A percentile compares a stretch with the other conserved stretches of the same genome.
Evolutionary conservation across 2,329 filamentous ascomycete species (phyloP).

Genomic region (Fusarium udum): DNA sequence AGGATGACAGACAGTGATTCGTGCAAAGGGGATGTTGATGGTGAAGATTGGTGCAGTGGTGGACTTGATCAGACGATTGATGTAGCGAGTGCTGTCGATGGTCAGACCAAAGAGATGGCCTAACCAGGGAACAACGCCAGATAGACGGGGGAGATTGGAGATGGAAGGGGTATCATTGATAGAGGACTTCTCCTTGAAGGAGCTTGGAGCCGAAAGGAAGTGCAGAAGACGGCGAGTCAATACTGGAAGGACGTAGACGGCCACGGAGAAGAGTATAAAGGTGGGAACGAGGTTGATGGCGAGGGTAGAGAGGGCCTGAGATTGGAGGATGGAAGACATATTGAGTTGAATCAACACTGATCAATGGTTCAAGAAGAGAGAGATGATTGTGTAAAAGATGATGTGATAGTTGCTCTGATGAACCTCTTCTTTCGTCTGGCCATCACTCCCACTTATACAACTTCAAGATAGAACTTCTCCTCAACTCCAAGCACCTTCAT

Average conservation of each 20-base stretch:
- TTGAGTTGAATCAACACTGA: background rate
- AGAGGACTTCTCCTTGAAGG: conserved; percentile 9
- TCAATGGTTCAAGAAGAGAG: background rate
- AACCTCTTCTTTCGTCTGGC: background rate
- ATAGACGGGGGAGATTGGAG: conserved; percentile 35
- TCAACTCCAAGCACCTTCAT: background rate
- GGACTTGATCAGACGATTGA: conserved; percentile 40
- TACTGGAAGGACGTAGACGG: conserved; percentile 8
- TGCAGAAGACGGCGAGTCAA: conserved; percentile 1
- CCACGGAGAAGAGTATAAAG: background rate
- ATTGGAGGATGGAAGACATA: background rate
- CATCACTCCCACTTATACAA: conserved; percentile 9
- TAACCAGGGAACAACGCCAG: conserved; percentile 37
- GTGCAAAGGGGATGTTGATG: conserved; percentile 44
- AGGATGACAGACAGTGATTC: conserved; percentile 43
- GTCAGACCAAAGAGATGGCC: conserved; percentile 42
- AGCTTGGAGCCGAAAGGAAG: background rate
- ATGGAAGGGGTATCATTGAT: conserved; percentile 17
- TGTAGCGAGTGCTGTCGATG: conserved; percentile 40
- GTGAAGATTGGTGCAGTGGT: conserved; percentile 41
- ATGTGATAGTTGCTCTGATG: background rate
- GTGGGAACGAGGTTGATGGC: conserved; percentile 20
- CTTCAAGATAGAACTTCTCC: background rate
- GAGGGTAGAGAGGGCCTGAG: conserved; percentile 1
- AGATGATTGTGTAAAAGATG: background rate